Evolutionary conservation across 1,284 basidiomycete genomes (phyloP), one percentile per base, ranked within the genome.

Genomic region (Irpex sp.): DNA sequence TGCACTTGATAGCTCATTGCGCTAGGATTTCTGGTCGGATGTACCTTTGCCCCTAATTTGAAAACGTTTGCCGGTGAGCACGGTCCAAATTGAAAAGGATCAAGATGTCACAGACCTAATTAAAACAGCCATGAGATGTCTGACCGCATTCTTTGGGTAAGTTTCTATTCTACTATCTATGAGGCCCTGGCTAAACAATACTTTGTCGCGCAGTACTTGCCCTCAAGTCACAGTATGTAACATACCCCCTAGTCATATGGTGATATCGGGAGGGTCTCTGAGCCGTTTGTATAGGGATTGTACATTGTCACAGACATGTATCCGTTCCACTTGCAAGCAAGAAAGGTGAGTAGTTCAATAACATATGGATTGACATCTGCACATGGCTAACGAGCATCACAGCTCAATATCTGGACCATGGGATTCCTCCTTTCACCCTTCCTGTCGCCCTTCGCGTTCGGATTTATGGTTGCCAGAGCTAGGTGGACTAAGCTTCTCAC

Each of bases 241-340:
- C 27, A 44, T 60, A 38, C 20, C 18, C 66, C n/a, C n/a, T 70
- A 10, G 9, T 2, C 38, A 42, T 42, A 10, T 42, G 20, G 18
- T 65, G 13, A 62, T 42, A 38, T 38, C 32, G 6, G 32, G 6
- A 38, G 6, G 9, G 38, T 42, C 38, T 42, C 38, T 42, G 38
- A 42, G n/a, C 20, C 42, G 9, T 45, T 5, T 65, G 9, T n/a
- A 18, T 49, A 91, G 91, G 92, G 92, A 59, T 82, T 93, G 2
- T 92, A 89, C 74, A 82, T 92, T n/a, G 86, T 93, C 70, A 88
- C 90, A 4, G 93, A 94, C 74, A 83, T 94, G 72, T 94, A 87
- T 78, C 92, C 93, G 1, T 94, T 94, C 83, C 92, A 94, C 74
- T 81, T 92, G 22, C 93, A 94, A 78, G 92, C 93, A 24, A 86